Evolutionary conservation across 306 rosid genomes (phyloP).

Genomic region (Clitoria ternatea): DNA sequence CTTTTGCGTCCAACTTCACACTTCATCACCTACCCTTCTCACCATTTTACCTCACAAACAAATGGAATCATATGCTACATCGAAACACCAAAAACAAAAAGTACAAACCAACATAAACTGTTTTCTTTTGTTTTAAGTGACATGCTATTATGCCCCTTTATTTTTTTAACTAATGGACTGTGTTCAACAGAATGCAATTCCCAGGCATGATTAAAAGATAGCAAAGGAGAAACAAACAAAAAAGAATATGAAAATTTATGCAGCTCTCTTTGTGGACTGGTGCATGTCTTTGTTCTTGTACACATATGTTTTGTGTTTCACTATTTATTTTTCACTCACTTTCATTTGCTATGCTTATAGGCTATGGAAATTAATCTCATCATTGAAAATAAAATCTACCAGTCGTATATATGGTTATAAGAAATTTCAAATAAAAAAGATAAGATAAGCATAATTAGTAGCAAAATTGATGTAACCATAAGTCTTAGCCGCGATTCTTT

Average conservation of each 20-base stretch:
- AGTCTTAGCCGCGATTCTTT: not conserved
- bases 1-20: conserved; percentile 16
- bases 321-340: not conserved
- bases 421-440: not conserved
- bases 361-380: not conserved
- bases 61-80: conserved; percentile 41
- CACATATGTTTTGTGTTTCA: not conserved
- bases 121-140: conserved; percentile 8
- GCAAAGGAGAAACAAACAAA: not conserved
- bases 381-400: not conserved
- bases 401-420: not conserved
- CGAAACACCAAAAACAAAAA: conserved; percentile 16
- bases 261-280: not conserved
- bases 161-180: conserved; percentile 36
- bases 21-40: too few species aligned
- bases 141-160: conserved; percentile 9
- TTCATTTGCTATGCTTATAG: not conserved
- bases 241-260: not conserved
- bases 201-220: conserved; percentile 4
- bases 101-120: not conserved
- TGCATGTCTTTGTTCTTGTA: not conserved
- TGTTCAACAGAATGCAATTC: conserved; percentile 43
- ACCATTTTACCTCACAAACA: conserved; percentile 21
- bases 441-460: not conserved
- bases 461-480: not conserved